Evolutionary conservation across 2,329 filamentous ascomycete genomes (phyloP).

Genomic region (Alternaria gansuensis): DNA sequence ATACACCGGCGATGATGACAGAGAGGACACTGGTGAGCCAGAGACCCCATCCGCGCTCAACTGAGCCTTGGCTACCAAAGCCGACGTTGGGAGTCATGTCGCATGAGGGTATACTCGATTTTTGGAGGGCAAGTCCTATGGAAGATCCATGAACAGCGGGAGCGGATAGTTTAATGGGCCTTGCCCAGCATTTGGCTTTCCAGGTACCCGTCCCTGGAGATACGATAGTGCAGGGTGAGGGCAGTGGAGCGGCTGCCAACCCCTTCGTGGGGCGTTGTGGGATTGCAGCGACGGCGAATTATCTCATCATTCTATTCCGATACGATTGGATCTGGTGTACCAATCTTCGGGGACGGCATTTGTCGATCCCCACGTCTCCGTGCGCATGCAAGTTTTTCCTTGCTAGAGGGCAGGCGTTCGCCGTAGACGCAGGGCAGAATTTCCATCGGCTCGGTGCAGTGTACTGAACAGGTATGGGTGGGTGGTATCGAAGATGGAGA

Average conservation of each 20-base stretch:
- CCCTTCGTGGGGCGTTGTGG: conserved; percentile 7
- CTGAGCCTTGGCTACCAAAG: conserved; percentile 32
- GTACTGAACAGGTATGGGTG: conserved; percentile 15
- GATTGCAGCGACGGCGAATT: conserved; percentile 1
- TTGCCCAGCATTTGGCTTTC: conserved; percentile 3
- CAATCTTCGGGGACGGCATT: conserved; percentile 7
- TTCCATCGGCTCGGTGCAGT: conserved; percentile 14
- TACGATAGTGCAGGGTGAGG: not conserved
- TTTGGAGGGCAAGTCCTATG: not conserved
- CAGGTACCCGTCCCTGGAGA: conserved; percentile 4
- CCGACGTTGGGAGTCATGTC: conserved; percentile 36
- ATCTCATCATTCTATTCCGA: not conserved
- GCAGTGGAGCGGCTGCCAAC: not conserved
- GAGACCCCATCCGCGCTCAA: conserved; percentile 35
- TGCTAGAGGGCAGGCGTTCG: conserved; percentile 8
- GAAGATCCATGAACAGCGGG: conserved; percentile 8
- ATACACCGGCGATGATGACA: conserved; percentile 29
- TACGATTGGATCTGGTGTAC: conserved; percentile 16
- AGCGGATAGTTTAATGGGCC: conserved; percentile 11
- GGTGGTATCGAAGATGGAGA: conserved; percentile 16
- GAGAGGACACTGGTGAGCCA: conserved; percentile 37
- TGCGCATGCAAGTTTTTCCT: conserved; percentile 8
- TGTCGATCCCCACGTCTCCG: not conserved
- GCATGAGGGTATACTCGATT: conserved; percentile 8
- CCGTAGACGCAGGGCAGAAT: not conserved